Base-by-base conservation (phyloP, 2,329 filamentous ascomycete genomes). In the Phyllosticta citriasiana region DNA sequence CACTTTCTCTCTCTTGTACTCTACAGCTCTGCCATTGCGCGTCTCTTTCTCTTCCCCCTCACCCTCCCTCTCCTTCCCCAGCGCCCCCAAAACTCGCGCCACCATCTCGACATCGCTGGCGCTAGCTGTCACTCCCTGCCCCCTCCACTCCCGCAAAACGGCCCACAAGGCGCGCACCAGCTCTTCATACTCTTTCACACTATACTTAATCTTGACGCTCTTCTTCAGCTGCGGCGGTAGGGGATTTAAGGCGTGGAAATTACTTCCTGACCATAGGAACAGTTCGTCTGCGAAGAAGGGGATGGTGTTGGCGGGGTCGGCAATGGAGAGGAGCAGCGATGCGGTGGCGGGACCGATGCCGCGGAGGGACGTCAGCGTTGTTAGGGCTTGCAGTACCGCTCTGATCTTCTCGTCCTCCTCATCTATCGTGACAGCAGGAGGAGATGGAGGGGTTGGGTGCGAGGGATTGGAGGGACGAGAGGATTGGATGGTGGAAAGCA, bases 241-340 rank as follows among this genome's bases (percentile, higher is more conserved):
- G 2, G 27, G 6, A 4, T 30, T 2, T 7, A 30, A 4, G 19
- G 19, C 1, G 5, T 30, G 3, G 1, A 30, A 30, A 2, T 8
- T 1, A 1, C 27, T 6, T 8, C 83, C 83, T 5, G 88, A 74
- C 88, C 88, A 93, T 65, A 85, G 81, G 69, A 86, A 93, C 3
- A 86, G 80, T 73, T 94, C 89, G 68, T 95, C 90, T 2, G 86
- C 88, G 74, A 93, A 93, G 78, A 93, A 93, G 1, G 88, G 81
- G 4, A 47, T 7, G 56, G 86, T 78, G 12, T 75, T 73, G 0
- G 77, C 72, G 0, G 86, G 80, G 63, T 85, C 80, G 65, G 85
- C 81, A 4, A 88, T 82, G 4, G 86, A 82, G 2, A 94, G 79
- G 1, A 93, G 74, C 33, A 94, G 80, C 1, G 88, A 89, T 0